Conservation (phyloP, 2,329 filamentous ascomycete species). For the Penicillium sp. region DNA sequence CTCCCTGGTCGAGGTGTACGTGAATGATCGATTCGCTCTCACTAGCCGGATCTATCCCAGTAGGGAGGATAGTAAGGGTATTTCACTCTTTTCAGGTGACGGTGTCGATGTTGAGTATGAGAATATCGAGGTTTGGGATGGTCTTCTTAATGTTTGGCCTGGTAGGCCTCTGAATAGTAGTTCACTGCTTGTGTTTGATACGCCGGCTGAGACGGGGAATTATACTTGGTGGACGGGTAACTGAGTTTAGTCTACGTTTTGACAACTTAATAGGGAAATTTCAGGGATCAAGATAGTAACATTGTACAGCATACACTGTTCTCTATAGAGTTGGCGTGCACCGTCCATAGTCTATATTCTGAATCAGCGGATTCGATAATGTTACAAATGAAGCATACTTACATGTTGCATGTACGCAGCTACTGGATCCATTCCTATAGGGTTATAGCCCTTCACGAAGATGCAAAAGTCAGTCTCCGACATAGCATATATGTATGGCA, state of each 20-base stretch:
- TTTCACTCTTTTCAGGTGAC: conserved; percentile 2
- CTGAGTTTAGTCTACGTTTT: not conserved
- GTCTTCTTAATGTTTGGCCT: conserved; percentile 14
- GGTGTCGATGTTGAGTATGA: conserved; percentile 7
- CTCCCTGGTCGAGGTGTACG: conserved; percentile 13
- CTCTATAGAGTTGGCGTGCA: too few relatives aligned
- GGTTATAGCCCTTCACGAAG: too few relatives aligned
- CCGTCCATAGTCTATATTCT: too few relatives aligned
- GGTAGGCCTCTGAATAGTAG: conserved; percentile 11
- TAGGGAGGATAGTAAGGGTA: conserved; percentile 9
- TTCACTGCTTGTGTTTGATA: conserved; percentile 14
- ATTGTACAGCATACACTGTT: too few relatives aligned
- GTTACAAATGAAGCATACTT: too few relatives aligned
- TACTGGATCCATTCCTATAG: too few relatives aligned
- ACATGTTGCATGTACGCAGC: too few relatives aligned
- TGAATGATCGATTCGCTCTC: conserved; percentile 14
- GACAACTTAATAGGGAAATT: too few relatives aligned
- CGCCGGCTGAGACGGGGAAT: conserved; percentile 12
- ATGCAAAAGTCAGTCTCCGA: too few relatives aligned
- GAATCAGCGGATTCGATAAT: too few relatives aligned
- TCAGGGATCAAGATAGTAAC: too few relatives aligned
- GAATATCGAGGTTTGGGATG: conserved; percentile 14
- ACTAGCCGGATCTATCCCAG: conserved; percentile 16
- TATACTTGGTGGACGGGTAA: conserved; percentile 17
- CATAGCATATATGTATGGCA: too few relatives aligned